These are phyloP conservation scores for Fusarium sp. DNA, from an alignment of 2,329 filamentous ascomycete genomes.

Conservation along the genomic window DNA sequence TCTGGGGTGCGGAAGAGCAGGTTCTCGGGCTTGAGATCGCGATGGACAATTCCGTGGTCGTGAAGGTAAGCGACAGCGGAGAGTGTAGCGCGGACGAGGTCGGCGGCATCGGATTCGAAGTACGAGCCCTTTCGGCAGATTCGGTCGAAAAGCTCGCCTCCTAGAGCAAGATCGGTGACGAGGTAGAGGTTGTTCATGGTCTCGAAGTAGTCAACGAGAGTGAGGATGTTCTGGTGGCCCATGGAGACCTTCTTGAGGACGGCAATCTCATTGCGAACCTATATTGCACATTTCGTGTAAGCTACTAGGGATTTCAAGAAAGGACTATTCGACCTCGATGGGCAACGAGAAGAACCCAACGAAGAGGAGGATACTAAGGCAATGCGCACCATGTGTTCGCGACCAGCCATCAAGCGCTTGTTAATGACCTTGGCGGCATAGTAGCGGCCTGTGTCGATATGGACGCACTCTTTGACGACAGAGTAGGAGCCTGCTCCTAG, in stretches of 20 bases:
- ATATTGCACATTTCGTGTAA: conserved; percentile 28
- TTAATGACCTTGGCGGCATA: conserved; percentile 99
- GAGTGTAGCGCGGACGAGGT: conserved; percentile 92
- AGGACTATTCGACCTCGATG: background rate
- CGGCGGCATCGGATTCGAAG: conserved; percentile 96
- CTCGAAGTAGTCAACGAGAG: conserved; percentile 98
- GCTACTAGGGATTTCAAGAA: background rate
- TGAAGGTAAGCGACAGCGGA: conserved; percentile 99
- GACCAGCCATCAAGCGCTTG: conserved; percentile 95
- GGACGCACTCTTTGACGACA: conserved; percentile 98
- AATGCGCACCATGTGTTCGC: conserved; percentile 90
- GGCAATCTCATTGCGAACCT: conserved; percentile 98
- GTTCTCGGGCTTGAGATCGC: conserved; percentile 97
- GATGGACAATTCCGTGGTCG: conserved; percentile 98
- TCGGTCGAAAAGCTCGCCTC: conserved; percentile 96
- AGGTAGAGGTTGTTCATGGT: conserved; percentile 99
- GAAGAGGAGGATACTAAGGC: background rate
- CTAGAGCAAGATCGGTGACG: conserved; percentile 94
- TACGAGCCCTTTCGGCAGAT: conserved; percentile 99
- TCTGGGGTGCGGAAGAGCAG: conserved; percentile 96
- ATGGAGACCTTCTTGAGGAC: conserved; percentile 98
- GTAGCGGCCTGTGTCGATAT: conserved; percentile 96
- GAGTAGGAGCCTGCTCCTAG: conserved; percentile 97
- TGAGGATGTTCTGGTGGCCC: conserved; percentile 98
- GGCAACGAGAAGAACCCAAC: background rate